Base-by-base conservation (phyloP, 495 filamentous ascomycete genomes). In the Penicilliopsis zonata region DNA sequence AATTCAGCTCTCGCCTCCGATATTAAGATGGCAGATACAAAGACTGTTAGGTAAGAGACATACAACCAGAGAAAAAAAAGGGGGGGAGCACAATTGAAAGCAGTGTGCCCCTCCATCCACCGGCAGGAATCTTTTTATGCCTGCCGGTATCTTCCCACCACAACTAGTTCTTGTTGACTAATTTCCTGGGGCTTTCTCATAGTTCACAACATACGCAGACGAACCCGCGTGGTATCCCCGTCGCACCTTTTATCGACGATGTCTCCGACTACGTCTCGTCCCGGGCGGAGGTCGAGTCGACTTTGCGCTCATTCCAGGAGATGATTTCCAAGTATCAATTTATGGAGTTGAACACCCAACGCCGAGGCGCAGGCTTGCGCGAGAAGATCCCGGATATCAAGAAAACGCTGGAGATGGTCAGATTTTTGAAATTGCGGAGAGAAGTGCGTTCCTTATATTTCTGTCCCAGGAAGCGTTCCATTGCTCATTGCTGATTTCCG, bases 271-370 rank as follows among this genome's bases (percentile, higher is more conserved):
- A 94, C 61, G 82, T 96, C 43, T 68, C 85, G 38, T 74, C 79
- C 6, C 76, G 88, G 13, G 75, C 71, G 3, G 84, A 96, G 36
- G 90, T 96, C 41, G 90, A 96, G 53, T 61, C 72, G 14, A 94
- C 86, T 16, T 67, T 98, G 46, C 78, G 81, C 51, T 86, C 71
- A 47, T 96, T 98, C 57, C 90, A 96, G 57, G 90, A 98, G 67
- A 94, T 98, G 92, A 96, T 98, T 44, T 86, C 88, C 34, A 96
- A 98, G 68, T 98, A 98, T 63, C 92, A 96, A 55, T 98, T 95
- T 61, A 98, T 98, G 90, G 86, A 96, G 65, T 68, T 79, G 44
- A 96, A 94, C 61, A 82, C 83, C 16, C 77, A 88, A 46, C 67
- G 82, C 30, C 75, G 90, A 28, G 77, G 78, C n/a, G 68, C 67